These are phyloP conservation scores for Penicillium angulare DNA, from an alignment of 495 filamentous ascomycete species.

Conservation along the genomic window DNA sequence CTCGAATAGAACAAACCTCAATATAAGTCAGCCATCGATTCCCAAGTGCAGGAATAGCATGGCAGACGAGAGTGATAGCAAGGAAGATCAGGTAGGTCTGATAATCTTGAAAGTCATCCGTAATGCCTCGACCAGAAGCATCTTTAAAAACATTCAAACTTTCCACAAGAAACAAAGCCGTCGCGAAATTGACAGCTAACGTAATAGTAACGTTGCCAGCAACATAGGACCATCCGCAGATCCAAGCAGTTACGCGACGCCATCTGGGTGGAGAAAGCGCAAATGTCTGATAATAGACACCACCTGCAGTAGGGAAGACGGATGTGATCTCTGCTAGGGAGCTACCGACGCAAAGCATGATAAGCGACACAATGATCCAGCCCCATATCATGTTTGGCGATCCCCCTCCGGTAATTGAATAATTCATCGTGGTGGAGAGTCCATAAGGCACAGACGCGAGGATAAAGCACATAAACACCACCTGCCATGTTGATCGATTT, in stretches of 20 bases:
- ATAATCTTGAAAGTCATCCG: slow-evolving; percentile 20
- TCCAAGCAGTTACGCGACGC: slow-evolving; percentile 59
- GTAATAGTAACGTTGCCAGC: slow-evolving; percentile 60
- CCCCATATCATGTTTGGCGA: slow-evolving; percentile 65
- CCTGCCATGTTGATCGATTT: slow-evolving; percentile 46
- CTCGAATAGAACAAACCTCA: slow-evolving; percentile 49
- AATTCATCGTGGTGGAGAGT: slow-evolving; percentile 63
- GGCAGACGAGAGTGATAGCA: slow-evolving; percentile 51
- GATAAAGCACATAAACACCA: slow-evolving; percentile 41
- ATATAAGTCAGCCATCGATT: slow-evolving; percentile 38
- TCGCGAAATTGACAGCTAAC: slow-evolving; percentile 37
- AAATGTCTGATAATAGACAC: slow-evolving; percentile 70
- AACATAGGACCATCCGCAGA: slow-evolving; percentile 68
- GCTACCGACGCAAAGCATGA: slow-evolving; percentile 63
- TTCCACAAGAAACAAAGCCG: slow-evolving; percentile 20
- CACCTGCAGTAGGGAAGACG: slow-evolving; percentile 62
- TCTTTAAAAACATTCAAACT: slow-evolving; percentile 35
- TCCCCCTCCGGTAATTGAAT: slow-evolving; percentile 59
- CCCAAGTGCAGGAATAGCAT: slow-evolving; percentile 24
- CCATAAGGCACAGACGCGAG: slow-evolving; percentile 58
- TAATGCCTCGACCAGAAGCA: slow-evolving; percentile 32
- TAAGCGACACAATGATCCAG: slow-evolving; percentile 59
- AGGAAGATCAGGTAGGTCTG: slow-evolving; percentile 59
- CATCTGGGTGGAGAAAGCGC: slow-evolving; percentile 50
- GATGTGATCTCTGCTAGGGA: slow-evolving; percentile 68